Percentiles rank a stretch among this genome's conserved stretches.
These are phyloP conservation scores for Pythium plurisporium DNA, from an alignment of 352 stramenopile genomes.

Conservation along the genomic window DNA sequence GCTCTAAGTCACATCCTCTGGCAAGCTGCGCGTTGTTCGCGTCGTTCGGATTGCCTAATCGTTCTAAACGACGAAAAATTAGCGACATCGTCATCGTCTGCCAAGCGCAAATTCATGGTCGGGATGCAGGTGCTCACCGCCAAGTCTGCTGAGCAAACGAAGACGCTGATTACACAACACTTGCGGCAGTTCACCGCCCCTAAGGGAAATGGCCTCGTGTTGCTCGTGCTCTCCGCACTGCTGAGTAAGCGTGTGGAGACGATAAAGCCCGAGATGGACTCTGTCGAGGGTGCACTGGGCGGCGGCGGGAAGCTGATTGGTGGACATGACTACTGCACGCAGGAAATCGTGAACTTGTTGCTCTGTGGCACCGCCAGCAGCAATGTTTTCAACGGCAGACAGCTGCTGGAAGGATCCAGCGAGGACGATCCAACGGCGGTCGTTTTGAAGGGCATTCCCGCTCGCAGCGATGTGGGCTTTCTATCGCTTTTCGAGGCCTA, in stretches of 20 bases:
- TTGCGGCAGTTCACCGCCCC: constrained; percentile 46
- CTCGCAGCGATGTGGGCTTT: constrained; percentile 68
- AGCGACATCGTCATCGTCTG: not conserved
- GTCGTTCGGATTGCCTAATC: constrained; percentile 27
- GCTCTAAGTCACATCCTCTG: constrained; percentile 63
- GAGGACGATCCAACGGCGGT: constrained; percentile 56
- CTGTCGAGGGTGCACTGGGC: constrained; percentile 36
- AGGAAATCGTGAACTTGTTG: constrained; percentile 97
- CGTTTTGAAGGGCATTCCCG: constrained; percentile 66
- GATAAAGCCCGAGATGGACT: constrained; percentile 86
- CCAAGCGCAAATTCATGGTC: constrained; percentile 47
- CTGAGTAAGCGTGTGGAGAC: constrained; percentile 51
- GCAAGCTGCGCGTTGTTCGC: constrained; percentile 33
- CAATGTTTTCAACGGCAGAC: constrained; percentile 94
- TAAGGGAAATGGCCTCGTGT: constrained; percentile 61
- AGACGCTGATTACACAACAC: constrained; percentile 29
- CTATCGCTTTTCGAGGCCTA: constrained; percentile 91
- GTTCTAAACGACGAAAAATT: constrained; percentile 29
- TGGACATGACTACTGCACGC: constrained; percentile 85
- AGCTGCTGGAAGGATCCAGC: constrained; percentile 63
- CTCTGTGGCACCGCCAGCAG: constrained; percentile 88
- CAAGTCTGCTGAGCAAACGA: constrained; percentile 28
- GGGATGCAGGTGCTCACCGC: constrained; percentile 29
- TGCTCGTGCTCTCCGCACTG: constrained; percentile 66
- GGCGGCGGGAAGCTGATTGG: constrained; percentile 68